Evolutionary conservation across 1,139 yeast genomes (phyloP), one percentile per base, ranked within the genome.

Genomic region (Blastobotrys apis): DNA sequence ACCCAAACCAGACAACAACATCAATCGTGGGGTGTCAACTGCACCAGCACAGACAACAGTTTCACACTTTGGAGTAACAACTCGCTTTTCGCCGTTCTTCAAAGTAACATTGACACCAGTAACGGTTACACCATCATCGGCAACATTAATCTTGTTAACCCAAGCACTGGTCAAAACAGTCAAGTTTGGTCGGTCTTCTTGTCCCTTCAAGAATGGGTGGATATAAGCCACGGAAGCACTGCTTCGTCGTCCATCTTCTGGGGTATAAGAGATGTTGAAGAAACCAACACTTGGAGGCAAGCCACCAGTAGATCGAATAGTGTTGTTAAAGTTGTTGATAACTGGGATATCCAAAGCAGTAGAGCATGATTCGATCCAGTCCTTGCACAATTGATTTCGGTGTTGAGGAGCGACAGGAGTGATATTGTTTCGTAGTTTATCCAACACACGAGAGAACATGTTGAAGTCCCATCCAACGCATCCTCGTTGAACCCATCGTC

Each of bases 1-100:
- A 15, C 62, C 63, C 33, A 58, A 40, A 27, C 63, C 63, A 31
- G 59, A 54, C 31, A 56, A 62, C 58, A 59, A 53, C 48, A 59
- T 51, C 26, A 59, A 52, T 44, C 58, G 57, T 25, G 63, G 63
- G 31, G 56, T 54, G 35, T 58, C 63, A 44, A 59, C 57, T 2
- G 57, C 60, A 36, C 63, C 63, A 40, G 57, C 52, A n/a, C 59
- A 53, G 17, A 59, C 41, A 29, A 59, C 53, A 22, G 58, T 60
- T 40, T 59, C 63, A 10, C 56, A 50, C 33, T 47, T 52, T 30
- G 63, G 61, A 31, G 51, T 52, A 47, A 43, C 54, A 41, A 44
- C 47, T 32, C 43, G 52, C 37, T 52, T 51, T 21, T 52, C 48
- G 8, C 60, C 60, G 33, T 49, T 34, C 2, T 54, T 42, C 12